A percentile compares a stretch with the other conserved stretches of the same genome.
phyloP scores from a whole-genome alignment of 805 yeast species.

The Yamadazyma scolyti region DNA sequence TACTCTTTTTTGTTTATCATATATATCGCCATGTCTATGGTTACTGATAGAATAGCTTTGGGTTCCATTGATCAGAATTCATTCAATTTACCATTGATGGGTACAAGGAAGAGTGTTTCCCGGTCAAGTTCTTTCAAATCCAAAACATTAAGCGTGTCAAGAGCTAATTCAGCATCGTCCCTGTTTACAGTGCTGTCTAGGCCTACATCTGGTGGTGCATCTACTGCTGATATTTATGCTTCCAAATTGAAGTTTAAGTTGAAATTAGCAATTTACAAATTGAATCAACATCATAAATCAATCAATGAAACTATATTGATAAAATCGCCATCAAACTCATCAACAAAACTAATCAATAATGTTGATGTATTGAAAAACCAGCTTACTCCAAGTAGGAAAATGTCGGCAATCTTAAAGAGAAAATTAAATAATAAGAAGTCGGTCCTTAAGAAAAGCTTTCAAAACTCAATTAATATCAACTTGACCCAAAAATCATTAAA shows the following conservation, averaged over 20 bases:
- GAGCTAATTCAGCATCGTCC: too few species aligned
- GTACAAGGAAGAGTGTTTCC: constrained; percentile 1
- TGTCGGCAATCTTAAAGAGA: constrained; percentile 4
- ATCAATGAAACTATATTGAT: neutral
- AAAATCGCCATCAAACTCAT: constrained; percentile 10
- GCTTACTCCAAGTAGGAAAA: constrained; percentile 5
- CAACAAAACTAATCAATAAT: constrained; percentile 10
- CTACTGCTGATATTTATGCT: constrained; percentile 18
- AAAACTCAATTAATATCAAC: constrained; percentile 8
- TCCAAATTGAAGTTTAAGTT: constrained; percentile 40
- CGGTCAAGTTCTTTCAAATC: constrained; percentile 1
- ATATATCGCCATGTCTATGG: constrained; percentile 5
- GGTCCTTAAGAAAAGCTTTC: constrained; percentile 4
- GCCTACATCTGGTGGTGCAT: constrained; percentile 1
- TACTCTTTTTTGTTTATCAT: too few species aligned
- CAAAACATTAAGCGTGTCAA: constrained; percentile 4
- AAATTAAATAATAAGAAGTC: constrained; percentile 3
- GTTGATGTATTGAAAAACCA: neutral
- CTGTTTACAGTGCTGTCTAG: too few species aligned
- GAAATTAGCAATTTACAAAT: constrained; percentile 38
- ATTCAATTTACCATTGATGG: constrained; percentile 1
- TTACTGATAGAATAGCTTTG: constrained; percentile 9
- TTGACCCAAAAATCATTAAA: constrained; percentile 9
- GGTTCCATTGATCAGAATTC: constrained; percentile 7
- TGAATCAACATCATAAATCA: constrained; percentile 20